Evolutionary conservation across 179 eudicot species (phyloP).

Genomic region (Actinidia arguta): DNA sequence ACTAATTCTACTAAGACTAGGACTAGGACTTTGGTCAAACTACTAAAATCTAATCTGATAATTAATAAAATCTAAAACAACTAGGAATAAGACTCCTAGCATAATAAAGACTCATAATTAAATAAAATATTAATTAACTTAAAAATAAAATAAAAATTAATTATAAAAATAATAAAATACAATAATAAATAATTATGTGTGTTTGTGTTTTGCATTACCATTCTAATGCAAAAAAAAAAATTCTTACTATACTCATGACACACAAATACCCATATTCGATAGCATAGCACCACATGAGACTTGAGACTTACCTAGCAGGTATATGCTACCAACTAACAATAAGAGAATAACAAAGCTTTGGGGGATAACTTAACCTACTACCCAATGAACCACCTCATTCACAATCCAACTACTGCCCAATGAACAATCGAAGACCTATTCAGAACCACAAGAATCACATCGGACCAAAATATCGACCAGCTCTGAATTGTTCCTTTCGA

Average conservation of each 20-base stretch:
- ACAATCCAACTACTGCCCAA: conserved; percentile 69
- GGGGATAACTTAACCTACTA: conserved; percentile 1
- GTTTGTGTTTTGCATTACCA: no score
- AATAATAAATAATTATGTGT: no score
- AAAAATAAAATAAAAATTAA: no score
- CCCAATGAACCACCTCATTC: conserved; percentile 30
- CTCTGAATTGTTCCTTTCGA: conserved; percentile 54
- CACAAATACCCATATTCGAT: neutral
- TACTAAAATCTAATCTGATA: no score
- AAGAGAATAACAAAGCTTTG: neutral
- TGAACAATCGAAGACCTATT: conserved; percentile 67
- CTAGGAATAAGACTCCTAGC: no score
- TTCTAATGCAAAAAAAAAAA: neutral
- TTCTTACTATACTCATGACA: neutral
- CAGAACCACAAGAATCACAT: conserved; percentile 67
- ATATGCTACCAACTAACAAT: neutral
- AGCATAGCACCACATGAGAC: neutral
- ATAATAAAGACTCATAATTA: no score
- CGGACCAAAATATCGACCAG: conserved; percentile 71
- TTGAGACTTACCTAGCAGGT: neutral
- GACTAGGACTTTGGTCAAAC: no score
- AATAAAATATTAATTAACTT: no score
- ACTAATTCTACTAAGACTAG: no score
- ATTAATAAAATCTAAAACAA: no score
- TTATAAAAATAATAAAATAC: no score